Evolutionary conservation across 2,329 filamentous ascomycete genomes (phyloP), one percentile per base, ranked within the genome.

Genomic region (Biscogniauxia sp.): DNA sequence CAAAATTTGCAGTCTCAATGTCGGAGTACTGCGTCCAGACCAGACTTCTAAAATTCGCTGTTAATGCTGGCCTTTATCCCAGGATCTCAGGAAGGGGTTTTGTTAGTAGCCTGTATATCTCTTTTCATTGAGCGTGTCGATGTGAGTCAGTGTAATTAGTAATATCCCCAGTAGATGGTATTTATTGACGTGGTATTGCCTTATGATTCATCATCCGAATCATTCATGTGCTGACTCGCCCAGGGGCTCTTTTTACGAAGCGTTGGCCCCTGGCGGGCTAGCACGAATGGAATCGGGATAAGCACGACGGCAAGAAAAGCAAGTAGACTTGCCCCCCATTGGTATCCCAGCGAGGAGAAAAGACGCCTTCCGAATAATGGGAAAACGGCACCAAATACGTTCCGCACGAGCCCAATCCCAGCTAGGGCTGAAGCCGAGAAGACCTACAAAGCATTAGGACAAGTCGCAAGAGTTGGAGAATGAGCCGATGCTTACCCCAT

Each of bases 361-460:
- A 78, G 74, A 15, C 69, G 67, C 1, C 67, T 64, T 1, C 73
- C 74, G 64, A 77, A 78, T 13, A 78, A 64, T 0, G 76, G 76
- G 51, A 79, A 76, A 0, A 70, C 72, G 0, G 74, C 78, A 5
- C 77, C 78, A 5, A 74, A 74, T 1, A 74, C 60, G 53, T 75
- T 76, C 1, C 77, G 70, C 37, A 79, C 68, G 26, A 80, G 70
- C 2, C 72, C 74, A 17, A 77, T 75, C 2, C 75, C 77, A 2
- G 78, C 78, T 17, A 79, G 67, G 0, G 76, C 78, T 2, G 72
- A 76, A 5, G 78, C 78, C 5, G 73, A 75, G 54, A 73, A 75
- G 2, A 75, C 72, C 66, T 79, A 32, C n/a, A 1, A 41, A 11
- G 28, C 20, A 13, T 54, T 37, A 51, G 55, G 23, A 19, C 23